Percentiles rank a stretch among this genome's conserved stretches.
phyloP scores from a whole-genome alignment of 2,329 filamentous ascomycete genomes.

The Karstenula rhodostoma region DNA sequence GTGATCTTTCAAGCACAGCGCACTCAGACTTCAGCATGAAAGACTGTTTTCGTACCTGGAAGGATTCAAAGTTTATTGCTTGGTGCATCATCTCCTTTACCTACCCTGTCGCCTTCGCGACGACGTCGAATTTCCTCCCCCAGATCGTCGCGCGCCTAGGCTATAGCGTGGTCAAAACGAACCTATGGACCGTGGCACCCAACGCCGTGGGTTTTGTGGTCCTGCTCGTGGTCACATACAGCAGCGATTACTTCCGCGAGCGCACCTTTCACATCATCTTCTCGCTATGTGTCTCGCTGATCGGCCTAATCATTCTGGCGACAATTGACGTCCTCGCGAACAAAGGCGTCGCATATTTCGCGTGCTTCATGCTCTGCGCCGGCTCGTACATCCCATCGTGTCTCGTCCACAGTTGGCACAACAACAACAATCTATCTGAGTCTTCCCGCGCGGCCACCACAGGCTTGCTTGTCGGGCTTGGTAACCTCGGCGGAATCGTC shows the following conservation, averaged over 20 bases:
- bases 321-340: conserved; percentile 54
- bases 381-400: conserved; percentile 58
- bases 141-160: conserved; percentile 57
- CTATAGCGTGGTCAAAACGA: conserved; percentile 56
- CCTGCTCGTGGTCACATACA: conserved; percentile 55
- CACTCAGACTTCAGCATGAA: conserved; percentile 50
- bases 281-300: conserved; percentile 50
- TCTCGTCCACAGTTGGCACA: conserved; percentile 61
- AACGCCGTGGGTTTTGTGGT: conserved; percentile 59
- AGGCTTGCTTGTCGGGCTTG: conserved; percentile 57
- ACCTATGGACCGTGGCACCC: conserved; percentile 59
- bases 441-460: conserved; percentile 59
- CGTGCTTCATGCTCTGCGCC: conserved; percentile 58
- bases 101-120: conserved; percentile 59
- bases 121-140: conserved; percentile 58
- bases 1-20: conserved; percentile 55
- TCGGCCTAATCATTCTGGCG: conserved; percentile 56
- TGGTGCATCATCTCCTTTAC: conserved; percentile 59
- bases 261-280: conserved; percentile 57
- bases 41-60: conserved; percentile 55
- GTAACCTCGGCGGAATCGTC: conserved; percentile 60
- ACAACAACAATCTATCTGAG: conserved; percentile 63
- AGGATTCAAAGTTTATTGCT: conserved; percentile 52
- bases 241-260: conserved; percentile 56
- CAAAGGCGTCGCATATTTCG: conserved; percentile 59